Evolutionary conservation across 2,329 filamentous ascomycete genomes (phyloP).

Genomic region (Pestalotiopsis sp.): DNA sequence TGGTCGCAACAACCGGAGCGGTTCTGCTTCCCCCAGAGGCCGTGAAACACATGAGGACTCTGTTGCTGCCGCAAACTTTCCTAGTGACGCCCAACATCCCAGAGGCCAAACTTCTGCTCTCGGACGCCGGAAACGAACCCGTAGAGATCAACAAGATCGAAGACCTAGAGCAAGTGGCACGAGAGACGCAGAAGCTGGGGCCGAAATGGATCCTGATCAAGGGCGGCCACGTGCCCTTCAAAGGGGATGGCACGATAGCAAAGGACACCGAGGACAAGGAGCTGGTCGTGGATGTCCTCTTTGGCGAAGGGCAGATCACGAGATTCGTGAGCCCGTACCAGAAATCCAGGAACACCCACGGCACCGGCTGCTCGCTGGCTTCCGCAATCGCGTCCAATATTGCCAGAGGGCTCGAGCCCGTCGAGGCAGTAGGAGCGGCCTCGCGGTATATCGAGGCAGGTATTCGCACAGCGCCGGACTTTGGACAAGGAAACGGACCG

Average conservation of each 20-base stretch:
- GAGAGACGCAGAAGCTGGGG: constrained; percentile 67
- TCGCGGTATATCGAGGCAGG: constrained; percentile 73
- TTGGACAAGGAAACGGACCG: constrained; percentile 71
- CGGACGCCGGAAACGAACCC: constrained; percentile 46
- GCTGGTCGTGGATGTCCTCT: constrained; percentile 77
- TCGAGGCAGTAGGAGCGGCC: constrained; percentile 65
- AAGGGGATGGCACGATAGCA: constrained; percentile 61
- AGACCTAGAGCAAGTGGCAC: constrained; percentile 71
- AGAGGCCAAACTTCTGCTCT: constrained; percentile 69
- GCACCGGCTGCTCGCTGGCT: constrained; percentile 91
- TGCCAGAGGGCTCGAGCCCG: constrained; percentile 58
- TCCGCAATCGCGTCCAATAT: constrained; percentile 80
- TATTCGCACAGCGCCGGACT: constrained; percentile 64
- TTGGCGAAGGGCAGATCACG: constrained; percentile 53
- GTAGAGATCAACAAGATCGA: constrained; percentile 55
- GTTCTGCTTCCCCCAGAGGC: constrained; percentile 68
- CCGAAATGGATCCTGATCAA: constrained; percentile 84
- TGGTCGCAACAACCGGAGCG: constrained; percentile 84
- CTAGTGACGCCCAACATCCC: constrained; percentile 79
- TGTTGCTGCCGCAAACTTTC: constrained; percentile 67
- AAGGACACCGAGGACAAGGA: constrained; percentile 59
- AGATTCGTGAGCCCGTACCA: constrained; percentile 73
- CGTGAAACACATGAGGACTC: constrained; percentile 59
- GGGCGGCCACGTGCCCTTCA: constrained; percentile 86
- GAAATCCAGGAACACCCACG: constrained; percentile 81